These are phyloP conservation scores for Penicillium brevicompactum DNA, from an alignment of 2,329 filamentous ascomycete species.

Conservation along the genomic window DNA sequence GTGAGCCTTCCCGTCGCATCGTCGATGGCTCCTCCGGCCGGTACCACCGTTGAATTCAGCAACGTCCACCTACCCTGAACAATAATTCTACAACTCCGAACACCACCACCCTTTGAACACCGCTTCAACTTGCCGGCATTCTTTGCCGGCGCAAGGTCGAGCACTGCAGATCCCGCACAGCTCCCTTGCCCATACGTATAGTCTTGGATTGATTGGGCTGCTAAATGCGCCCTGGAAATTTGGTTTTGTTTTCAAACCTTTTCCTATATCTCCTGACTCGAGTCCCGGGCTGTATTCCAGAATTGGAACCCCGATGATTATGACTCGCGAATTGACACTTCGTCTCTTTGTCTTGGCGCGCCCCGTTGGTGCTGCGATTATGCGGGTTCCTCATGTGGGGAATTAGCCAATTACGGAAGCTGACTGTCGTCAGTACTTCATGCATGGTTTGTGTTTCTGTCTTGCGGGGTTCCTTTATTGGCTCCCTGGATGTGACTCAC, in stretches of 20 bases:
- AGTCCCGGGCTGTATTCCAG: neutral
- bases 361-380: neutral
- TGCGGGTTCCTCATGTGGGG: neutral
- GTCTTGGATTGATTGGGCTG: constrained; percentile 11
- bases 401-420: constrained; percentile 8
- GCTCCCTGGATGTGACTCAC: constrained; percentile 7
- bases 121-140: constrained; percentile 10
- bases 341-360: neutral
- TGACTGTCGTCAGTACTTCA: constrained; percentile 2
- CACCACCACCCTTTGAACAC: neutral
- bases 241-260: neutral
- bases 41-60: constrained; percentile 29
- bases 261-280: constrained; percentile 10
- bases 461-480: neutral
- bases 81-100: neutral
- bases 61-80: too few species aligned
- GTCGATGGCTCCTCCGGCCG: constrained; percentile 25
- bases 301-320: neutral
- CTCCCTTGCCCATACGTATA: neutral
- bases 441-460: constrained; percentile 5
- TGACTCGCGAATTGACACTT: constrained; percentile 6
- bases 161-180: too few species aligned
- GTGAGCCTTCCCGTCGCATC: constrained; percentile 24
- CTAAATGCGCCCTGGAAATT: constrained; percentile 11
- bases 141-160: neutral